Base-by-base conservation (phyloP, 768 basidiomycete genomes). In the Trametes punicea region DNA sequence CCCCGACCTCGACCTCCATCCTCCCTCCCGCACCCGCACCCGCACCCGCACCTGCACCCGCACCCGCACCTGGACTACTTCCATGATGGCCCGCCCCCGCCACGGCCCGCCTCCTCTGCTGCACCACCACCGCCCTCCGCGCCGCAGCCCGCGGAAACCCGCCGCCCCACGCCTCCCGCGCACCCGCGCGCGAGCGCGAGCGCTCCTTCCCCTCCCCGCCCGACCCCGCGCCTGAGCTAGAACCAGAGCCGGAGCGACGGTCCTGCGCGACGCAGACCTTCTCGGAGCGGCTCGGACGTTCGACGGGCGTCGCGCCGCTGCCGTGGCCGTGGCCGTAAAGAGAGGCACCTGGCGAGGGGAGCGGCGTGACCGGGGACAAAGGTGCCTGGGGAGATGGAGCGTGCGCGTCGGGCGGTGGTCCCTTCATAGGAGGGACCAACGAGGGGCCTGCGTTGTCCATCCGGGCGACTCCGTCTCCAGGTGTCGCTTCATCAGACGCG, bases 211-310 rank as follows among this genome's bases (percentile, higher is more conserved):
- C 51, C 38, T 38, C 38, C 27, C 33, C 39, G n/a, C 13, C 31
- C 31, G 6, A 7, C 31, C 31, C 7, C 31, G 7, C 31, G 31
- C 31, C 15, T 33, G 31, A 13, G 13, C 34, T 36, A 4, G 11
- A 10, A 11, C 34, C n/a, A 13, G 34, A 36, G 9, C 34, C 34
- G 11, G 34, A 36, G 34, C 34, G 34, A 10, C 34, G 38, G 9
- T 41, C 42, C 11, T 42, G 54, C 39, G 40, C 47, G 39, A 26
- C 29, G 26, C 9, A 20, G 39, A 55, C 39, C 46, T 55, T 55
- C 46, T 55, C 54, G 23, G 54, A 42, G 6, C 54, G 54, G 30
- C 54, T 55, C 39, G 46, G 46, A 31, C 54, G 54, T 23, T 46
- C 53, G 10, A 41, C 33, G 2, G 41, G 9, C n/a, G 18, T 4